phyloP scores from a whole-genome alignment of 768 basidiomycete genomes.

The Candolleomyces eurysporus region DNA sequence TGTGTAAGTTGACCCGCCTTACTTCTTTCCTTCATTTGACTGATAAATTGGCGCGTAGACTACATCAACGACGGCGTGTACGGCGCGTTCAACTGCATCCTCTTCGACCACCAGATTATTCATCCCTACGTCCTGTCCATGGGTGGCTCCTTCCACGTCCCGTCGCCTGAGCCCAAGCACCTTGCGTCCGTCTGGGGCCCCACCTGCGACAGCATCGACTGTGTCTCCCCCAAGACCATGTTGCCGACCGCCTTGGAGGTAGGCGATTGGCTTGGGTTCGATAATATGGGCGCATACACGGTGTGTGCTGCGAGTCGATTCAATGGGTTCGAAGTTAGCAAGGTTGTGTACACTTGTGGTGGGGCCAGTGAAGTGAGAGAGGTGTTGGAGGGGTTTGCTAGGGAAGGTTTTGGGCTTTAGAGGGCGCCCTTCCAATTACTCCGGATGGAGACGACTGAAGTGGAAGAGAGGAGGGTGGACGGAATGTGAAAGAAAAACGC shows the following conservation, averaged over 20 bases:
- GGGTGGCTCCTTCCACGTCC: conserved; percentile 61
- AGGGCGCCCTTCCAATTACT: no score
- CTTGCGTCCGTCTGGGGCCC: conserved; percentile 92
- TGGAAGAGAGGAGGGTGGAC: no score
- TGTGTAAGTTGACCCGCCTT: conserved; percentile 68
- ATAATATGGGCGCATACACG: conserved; percentile 99
- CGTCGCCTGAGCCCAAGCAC: conserved; percentile 35
- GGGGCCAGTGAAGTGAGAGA: conserved; percentile 51
- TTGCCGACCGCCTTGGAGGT: conserved; percentile 74
- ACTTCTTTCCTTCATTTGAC: conserved; percentile 18
- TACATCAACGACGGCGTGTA: conserved; percentile 99
- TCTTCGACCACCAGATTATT: conserved; percentile 87
- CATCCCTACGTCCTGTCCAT: conserved; percentile 79
- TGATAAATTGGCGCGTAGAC: conserved; percentile 46
- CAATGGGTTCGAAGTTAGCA: conserved; percentile 85
- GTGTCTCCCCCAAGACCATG: conserved; percentile 64
- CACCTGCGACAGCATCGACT: conserved; percentile 97
- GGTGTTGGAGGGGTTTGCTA: conserved; percentile 49
- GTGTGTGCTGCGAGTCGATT: conserved; percentile 95
- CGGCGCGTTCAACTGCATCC: conserved; percentile 93
- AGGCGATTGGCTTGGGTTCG: conserved; percentile 98
- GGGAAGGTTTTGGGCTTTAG: conserved; percentile 6
- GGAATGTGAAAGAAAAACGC: no score
- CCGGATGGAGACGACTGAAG: no score
- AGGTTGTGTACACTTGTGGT: conserved; percentile 77